Evolutionary conservation across 2,329 filamentous ascomycete species (phyloP), one percentile per base, ranked within the genome.

Genomic region (Colletotrichum camelliae): DNA sequence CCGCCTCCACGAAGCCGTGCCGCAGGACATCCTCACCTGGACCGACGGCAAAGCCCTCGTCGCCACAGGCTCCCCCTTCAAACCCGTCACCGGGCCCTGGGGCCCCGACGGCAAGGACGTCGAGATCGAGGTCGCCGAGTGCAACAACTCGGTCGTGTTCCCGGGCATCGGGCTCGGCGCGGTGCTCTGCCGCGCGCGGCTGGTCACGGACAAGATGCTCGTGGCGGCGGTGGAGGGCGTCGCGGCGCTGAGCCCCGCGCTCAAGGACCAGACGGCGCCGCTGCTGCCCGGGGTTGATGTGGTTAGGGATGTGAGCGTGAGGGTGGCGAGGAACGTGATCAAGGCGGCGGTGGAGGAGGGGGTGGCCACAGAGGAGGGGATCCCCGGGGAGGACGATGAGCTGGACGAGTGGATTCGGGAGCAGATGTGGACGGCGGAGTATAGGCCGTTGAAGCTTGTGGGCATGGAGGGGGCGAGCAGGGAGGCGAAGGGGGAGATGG

Each of bases 91-190:
- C 67, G 90, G 89, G 0, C 87, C 89, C 2, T 91, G 90, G 88
- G 89, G 87, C 3, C n/a, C 81, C 0, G 82, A 86, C 12, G 89
- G 88, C 0, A 68, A 80, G 1, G 87, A 89, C 9, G 75, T 88
- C 2, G 83, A 84, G 77, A 86, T 89, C 74, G 84, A 88, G 33
- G 81, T 90, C 81, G 95, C 95, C 29, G 95, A 98, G 84, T 98
- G 96, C 86, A 98, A 98, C 86, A 98, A 98, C 85, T 94, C 92
- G 1, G 94, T 94, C 39, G 94, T 94, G 18, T 98, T 97, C 83
- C 95, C 95, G 0, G 95, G 95, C 0, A 96, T 98, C 74, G 95
- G 95, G 0, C 92, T 98, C 1, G 96, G 95, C 13, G 91, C 91
- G 9, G 91, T 98, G 0, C 89, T 98, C 2, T 93, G 89, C 31